These are phyloP conservation scores for Akanthomyces muscarius DNA, from an alignment of 2,329 filamentous ascomycete species.

Conservation along the genomic window DNA sequence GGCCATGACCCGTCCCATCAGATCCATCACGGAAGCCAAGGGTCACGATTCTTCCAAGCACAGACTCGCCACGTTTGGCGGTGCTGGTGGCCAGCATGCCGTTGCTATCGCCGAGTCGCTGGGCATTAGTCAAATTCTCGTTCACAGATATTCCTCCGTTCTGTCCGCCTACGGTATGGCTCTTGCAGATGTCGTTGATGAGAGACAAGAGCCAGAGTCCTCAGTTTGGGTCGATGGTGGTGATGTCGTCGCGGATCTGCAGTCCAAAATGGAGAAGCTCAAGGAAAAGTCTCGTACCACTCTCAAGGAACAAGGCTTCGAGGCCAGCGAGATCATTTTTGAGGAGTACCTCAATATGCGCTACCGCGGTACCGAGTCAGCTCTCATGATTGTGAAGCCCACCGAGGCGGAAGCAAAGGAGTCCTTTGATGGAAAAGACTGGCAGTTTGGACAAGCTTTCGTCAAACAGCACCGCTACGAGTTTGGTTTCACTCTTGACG, in stretches of 20 bases:
- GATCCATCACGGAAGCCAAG: conserved; percentile 86
- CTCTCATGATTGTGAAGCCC: conserved; percentile 83
- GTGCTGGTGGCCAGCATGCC: conserved; percentile 86
- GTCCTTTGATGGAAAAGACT: conserved; percentile 61
- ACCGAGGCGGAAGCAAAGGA: conserved; percentile 56
- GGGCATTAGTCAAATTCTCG: conserved; percentile 78
- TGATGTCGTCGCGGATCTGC: conserved; percentile 58
- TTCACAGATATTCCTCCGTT: conserved; percentile 85
- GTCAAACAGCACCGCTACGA: conserved; percentile 85
- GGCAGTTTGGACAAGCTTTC: conserved; percentile 82
- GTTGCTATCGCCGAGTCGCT: conserved; percentile 85
- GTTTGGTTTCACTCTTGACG: conserved; percentile 82
- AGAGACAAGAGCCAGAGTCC: conserved; percentile 75
- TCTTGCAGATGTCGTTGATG: conserved; percentile 86
- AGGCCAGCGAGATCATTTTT: conserved; percentile 68
- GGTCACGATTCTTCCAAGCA: conserved; percentile 89
- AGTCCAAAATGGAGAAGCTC: conserved; percentile 71
- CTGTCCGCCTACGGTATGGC: conserved; percentile 92
- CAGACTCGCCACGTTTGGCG: conserved; percentile 86
- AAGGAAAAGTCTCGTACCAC: conserved; percentile 68
- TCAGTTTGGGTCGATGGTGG: conserved; percentile 57
- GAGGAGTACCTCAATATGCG: conserved; percentile 94
- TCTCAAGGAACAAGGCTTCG: conserved; percentile 75
- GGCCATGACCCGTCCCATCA: conserved; percentile 85
- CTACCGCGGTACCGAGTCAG: conserved; percentile 85